Evolutionary conservation across 2,329 filamentous ascomycete species (phyloP).

Genomic region (Fusarium liriodendri): DNA sequence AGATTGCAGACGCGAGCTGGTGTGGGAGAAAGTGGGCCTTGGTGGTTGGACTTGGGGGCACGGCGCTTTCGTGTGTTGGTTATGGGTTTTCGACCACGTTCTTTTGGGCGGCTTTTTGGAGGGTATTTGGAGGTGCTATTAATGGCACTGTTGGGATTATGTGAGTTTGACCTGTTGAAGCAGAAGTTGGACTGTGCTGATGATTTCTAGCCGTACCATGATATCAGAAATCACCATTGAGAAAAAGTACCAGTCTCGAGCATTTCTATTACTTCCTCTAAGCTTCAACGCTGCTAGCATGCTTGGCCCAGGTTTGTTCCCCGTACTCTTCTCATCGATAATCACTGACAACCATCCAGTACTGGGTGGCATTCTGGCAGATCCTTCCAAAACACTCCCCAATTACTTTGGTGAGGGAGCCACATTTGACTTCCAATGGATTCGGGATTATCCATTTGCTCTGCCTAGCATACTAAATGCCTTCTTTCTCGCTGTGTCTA

Average conservation of each 20-base stretch:
- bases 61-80: slow-evolving; percentile 74
- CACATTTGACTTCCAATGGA: slow-evolving; percentile 71
- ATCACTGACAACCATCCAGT: slow-evolving; percentile 46
- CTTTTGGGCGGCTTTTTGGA: slow-evolving; percentile 71
- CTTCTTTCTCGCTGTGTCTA: slow-evolving; percentile 66
- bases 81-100: slow-evolving; percentile 79
- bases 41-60: slow-evolving; percentile 76
- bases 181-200: slow-evolving; percentile 1
- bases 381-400: slow-evolving; percentile 72
- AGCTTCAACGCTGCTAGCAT: slow-evolving; percentile 61
- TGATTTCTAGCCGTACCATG: slow-evolving; percentile 58
- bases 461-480: slow-evolving; percentile 77
- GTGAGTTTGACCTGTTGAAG: slow-evolving; percentile 43
- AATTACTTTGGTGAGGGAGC: slow-evolving; percentile 70
- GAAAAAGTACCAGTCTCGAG: slow-evolving; percentile 60
- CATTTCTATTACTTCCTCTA: slow-evolving; percentile 60
- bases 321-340: not conserved
- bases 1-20: slow-evolving; percentile 68
- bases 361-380: slow-evolving; percentile 75
- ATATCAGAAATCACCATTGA: slow-evolving; percentile 62
- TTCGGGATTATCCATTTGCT: slow-evolving; percentile 74
- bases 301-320: slow-evolving; percentile 55
- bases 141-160: slow-evolving; percentile 63
- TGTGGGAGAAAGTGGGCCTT: slow-evolving; percentile 76
- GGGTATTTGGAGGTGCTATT: slow-evolving; percentile 70